A percentile compares a stretch with the other conserved stretches of the same genome.
These are phyloP conservation scores for Flaveria floridana DNA, from an alignment of 140 eudicot species.

Conservation along the genomic window DNA sequence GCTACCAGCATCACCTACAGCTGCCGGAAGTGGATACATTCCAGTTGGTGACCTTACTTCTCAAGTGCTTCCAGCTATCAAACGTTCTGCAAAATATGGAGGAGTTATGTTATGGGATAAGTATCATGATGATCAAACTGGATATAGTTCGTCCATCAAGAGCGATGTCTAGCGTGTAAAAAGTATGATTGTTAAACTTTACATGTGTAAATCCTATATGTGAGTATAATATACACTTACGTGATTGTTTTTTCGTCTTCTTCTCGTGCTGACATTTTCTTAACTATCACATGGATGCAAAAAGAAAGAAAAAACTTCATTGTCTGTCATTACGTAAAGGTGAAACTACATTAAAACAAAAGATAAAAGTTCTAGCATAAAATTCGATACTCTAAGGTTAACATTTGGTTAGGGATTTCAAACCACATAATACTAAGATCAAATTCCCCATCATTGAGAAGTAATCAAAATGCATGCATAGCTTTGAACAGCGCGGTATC, in stretches of 20 bases:
- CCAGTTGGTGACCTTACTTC: conserved; percentile 40
- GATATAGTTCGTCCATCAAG: conserved; percentile 34
- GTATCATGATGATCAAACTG: conserved; percentile 34
- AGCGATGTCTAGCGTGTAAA: conserved; percentile 20
- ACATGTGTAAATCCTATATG: conserved; percentile 14
- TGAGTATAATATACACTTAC: not conserved
- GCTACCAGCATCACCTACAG: conserved; percentile 41
- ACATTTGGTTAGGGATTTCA: not conserved
- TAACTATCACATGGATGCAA: not conserved
- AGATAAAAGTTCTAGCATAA: not conserved
- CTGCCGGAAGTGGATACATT: conserved; percentile 41
- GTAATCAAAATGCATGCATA: not conserved
- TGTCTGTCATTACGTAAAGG: not conserved
- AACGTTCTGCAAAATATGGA: conserved; percentile 40
- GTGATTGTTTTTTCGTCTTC: not conserved
- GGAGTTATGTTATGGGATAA: conserved; percentile 49
- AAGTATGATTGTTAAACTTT: not conserved
- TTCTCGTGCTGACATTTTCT: not conserved
- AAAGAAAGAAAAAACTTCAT: not conserved
- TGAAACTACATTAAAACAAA: not conserved
- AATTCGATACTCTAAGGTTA: not conserved
- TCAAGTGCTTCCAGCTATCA: conserved; percentile 38
- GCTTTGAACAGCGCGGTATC: not conserved
- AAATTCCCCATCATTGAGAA: not conserved
- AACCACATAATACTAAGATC: not conserved